phyloP scores from a whole-genome alignment of 164 flowering plant species.

The Sedum album region DNA sequence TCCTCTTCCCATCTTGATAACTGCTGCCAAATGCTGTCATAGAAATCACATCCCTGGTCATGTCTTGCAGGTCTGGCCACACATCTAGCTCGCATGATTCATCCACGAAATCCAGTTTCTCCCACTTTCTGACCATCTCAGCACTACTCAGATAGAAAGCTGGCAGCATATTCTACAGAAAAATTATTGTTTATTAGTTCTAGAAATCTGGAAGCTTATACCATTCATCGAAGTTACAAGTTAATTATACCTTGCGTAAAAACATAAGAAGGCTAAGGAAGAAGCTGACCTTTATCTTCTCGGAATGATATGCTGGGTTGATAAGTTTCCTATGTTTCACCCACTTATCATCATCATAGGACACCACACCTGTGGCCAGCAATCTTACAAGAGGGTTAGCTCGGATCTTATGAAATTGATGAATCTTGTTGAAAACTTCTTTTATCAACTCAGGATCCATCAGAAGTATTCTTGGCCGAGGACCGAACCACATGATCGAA shows the following conservation, averaged over 20 bases:
- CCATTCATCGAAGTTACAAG: too few relatives aligned
- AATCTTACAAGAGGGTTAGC: slow-evolving; percentile 15
- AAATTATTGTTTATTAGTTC: too few relatives aligned
- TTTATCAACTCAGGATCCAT: slow-evolving; percentile 32
- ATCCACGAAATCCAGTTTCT: slow-evolving; percentile 10
- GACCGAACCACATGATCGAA: slow-evolving; percentile 30
- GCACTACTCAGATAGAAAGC: slow-evolving; percentile 13
- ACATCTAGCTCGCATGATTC: slow-evolving; percentile 31
- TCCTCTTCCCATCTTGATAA: slow-evolving; percentile 28
- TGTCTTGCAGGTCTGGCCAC: slow-evolving; percentile 24
- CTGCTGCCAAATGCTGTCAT: slow-evolving; percentile 43
- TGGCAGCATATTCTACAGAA: neutral
- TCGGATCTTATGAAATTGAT: slow-evolving; percentile 18
- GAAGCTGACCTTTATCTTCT: slow-evolving; percentile 45
- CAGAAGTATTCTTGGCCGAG: slow-evolving; percentile 24
- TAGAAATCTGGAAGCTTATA: too few relatives aligned
- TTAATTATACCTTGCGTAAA: too few relatives aligned
- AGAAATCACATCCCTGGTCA: slow-evolving; percentile 34
- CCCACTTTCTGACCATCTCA: slow-evolving; percentile 31
- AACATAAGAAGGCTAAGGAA: too few relatives aligned
- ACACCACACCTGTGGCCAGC: slow-evolving; percentile 17
- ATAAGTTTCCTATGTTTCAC: slow-evolving; percentile 37
- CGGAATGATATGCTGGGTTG: slow-evolving; percentile 42
- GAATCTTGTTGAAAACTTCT: slow-evolving; percentile 20
- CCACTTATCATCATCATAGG: slow-evolving; percentile 41